Conservation (phyloP, 352 stramenopile genomes). For the Phytophthora hybrid region DNA sequence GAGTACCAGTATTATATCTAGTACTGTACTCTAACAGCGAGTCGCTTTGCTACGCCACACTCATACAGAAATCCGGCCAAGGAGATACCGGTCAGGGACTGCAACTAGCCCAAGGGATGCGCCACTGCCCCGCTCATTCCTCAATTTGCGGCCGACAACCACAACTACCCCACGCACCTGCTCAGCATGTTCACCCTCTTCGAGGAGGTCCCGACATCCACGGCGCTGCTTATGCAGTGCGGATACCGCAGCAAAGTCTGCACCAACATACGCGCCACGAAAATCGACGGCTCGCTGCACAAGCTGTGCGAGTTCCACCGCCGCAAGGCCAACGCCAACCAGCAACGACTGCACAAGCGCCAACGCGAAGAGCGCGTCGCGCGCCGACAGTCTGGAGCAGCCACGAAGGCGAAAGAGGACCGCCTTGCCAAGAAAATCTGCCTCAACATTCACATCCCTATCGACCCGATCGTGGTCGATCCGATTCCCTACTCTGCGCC, state of each 20-base stretch:
- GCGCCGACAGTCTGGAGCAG: neutral
- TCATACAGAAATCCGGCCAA: slow-evolving; percentile 5
- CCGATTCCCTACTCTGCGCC: neutral
- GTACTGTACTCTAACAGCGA: slow-evolving; percentile 3
- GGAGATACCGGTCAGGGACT: neutral
- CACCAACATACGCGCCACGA: slow-evolving; percentile 48
- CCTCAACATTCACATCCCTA: neutral
- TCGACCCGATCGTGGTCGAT: neutral
- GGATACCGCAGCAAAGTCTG: slow-evolving; percentile 63
- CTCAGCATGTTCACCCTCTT: slow-evolving; percentile 26
- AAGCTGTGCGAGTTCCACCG: slow-evolving; percentile 67
- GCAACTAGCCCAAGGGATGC: slow-evolving; percentile 2
- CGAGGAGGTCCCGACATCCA: slow-evolving; percentile 27
- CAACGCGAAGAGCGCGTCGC: slow-evolving; percentile 24
- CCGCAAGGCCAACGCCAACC: slow-evolving; percentile 59
- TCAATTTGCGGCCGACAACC: slow-evolving; percentile 28
- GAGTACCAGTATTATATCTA: neutral
- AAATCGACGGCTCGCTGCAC: slow-evolving; percentile 59
- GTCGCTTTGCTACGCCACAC: neutral
- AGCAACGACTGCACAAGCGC: slow-evolving; percentile 53
- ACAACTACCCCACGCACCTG: slow-evolving; percentile 10
- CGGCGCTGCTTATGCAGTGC: slow-evolving; percentile 28
- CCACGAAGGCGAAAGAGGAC: neutral
- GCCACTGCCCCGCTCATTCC: slow-evolving; percentile 7
- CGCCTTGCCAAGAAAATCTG: neutral